Evolutionary conservation across 257 asterid species (phyloP).

Genomic region (Marsdenia floribunda): DNA sequence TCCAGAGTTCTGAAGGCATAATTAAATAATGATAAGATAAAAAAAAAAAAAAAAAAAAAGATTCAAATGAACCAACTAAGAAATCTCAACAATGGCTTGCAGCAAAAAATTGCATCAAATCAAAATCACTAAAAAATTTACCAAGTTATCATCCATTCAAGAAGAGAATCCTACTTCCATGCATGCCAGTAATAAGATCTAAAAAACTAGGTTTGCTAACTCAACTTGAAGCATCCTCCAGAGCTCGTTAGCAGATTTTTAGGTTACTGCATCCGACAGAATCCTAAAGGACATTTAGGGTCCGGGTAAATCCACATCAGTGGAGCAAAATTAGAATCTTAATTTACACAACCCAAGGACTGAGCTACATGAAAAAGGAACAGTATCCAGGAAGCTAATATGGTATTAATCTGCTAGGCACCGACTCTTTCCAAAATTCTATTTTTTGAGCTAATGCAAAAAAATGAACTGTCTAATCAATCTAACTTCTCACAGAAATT

Average conservation of each 20-base stretch:
- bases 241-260: slow-evolving; percentile 1
- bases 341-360: not conserved
- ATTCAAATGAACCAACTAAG: not conserved
- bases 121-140: not conserved
- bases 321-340: not conserved
- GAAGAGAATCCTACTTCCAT: not conserved
- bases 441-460: slow-evolving; percentile 9
- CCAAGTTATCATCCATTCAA: not conserved
- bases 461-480: slow-evolving; percentile 3
- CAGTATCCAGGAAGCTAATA: not conserved
- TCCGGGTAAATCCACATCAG: not conserved
- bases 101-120: slow-evolving; percentile 2
- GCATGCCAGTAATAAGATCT: slow-evolving; percentile 3
- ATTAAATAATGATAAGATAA: not conserved
- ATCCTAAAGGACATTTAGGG: slow-evolving; percentile 4
- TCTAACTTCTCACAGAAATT: slow-evolving; percentile 15
- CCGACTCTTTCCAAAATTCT: not conserved
- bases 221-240: not conserved
- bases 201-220: not conserved
- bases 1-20: not conserved
- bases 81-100: not conserved
- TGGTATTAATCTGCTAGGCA: not conserved
- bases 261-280: slow-evolving; percentile 5
- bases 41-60: too few species aligned
- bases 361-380: not conserved